Percentiles rank a stretch among this genome's conserved stretches.
Conservation (phyloP, 768 basidiomycete species). For the Crucibulum laeve region DNA sequence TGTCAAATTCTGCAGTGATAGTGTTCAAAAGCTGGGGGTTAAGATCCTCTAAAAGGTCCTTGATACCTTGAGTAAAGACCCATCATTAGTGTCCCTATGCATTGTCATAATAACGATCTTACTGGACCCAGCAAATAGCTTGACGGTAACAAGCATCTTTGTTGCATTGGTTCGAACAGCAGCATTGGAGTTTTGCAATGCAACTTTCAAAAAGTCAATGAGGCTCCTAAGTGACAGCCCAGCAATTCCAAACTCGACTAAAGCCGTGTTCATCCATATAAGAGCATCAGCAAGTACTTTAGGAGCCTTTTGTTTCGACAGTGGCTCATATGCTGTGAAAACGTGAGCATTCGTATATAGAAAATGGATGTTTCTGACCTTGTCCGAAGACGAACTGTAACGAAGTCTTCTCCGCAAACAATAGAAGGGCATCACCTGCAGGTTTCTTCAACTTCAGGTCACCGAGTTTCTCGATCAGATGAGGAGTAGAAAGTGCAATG, state of each 20-base stretch:
- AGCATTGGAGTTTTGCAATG: slow-evolving; percentile 91
- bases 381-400: slow-evolving; percentile 91
- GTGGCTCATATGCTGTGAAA: slow-evolving; percentile 78
- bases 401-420: slow-evolving; percentile 89
- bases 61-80: slow-evolving; percentile 62
- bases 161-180: slow-evolving; percentile 92
- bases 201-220: slow-evolving; percentile 87
- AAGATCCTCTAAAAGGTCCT: slow-evolving; percentile 88
- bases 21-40: slow-evolving; percentile 92
- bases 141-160: slow-evolving; percentile 86
- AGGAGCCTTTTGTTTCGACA: slow-evolving; percentile 94
- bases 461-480: slow-evolving; percentile 91
- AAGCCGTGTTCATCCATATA: slow-evolving; percentile 79
- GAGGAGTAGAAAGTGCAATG: slow-evolving; percentile 73
- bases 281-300: slow-evolving; percentile 93
- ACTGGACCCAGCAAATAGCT: slow-evolving; percentile 89
- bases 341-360: neutral
- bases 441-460: slow-evolving; percentile 97
- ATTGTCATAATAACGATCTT: slow-evolving; percentile 11
- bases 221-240: slow-evolving; percentile 80
- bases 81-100: neutral
- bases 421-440: slow-evolving; percentile 79
- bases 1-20: slow-evolving; percentile 90
- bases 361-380: slow-evolving; percentile 40
- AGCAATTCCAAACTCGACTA: slow-evolving; percentile 88